phyloP scores from a whole-genome alignment of 2,329 filamentous ascomycete genomes.

The Zymoseptoria tritici region DNA sequence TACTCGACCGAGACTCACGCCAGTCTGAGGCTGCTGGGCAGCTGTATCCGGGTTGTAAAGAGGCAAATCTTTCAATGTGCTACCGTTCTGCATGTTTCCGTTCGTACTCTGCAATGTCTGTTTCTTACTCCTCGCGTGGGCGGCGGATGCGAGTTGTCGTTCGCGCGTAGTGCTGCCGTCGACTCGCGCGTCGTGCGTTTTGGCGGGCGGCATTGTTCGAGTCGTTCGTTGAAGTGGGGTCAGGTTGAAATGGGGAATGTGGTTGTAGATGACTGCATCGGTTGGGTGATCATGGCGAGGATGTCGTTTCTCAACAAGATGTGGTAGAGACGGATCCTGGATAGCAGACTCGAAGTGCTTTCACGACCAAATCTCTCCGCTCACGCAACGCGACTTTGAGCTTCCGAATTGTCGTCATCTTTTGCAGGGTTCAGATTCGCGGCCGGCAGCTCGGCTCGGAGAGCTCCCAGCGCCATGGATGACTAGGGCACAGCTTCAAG shows the following conservation, averaged over 20 bases:
- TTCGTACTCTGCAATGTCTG: not conserved
- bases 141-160: constrained; percentile 33
- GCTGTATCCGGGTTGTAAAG: constrained; percentile 19
- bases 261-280: not conserved
- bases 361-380: not conserved
- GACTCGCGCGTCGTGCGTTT: constrained; percentile 33
- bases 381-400: not conserved
- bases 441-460: no score
- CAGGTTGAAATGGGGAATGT: not conserved
- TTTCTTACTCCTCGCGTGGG: constrained; percentile 33
- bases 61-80: constrained; percentile 22
- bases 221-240: not conserved
- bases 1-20: not conserved
- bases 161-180: constrained; percentile 34
- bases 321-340: not conserved
- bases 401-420: not conserved
- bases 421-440: not conserved
- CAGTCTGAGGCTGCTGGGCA: constrained; percentile 1
- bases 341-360: not conserved
- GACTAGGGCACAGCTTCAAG: no score
- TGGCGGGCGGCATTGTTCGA: constrained; percentile 24
- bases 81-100: constrained; percentile 14
- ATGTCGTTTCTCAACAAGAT: not conserved
- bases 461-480: no score
- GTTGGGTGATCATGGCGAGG: not conserved